These are phyloP conservation scores for Talaromyces sp. DNA, from an alignment of 2,329 filamentous ascomycete genomes.

Conservation along the genomic window DNA sequence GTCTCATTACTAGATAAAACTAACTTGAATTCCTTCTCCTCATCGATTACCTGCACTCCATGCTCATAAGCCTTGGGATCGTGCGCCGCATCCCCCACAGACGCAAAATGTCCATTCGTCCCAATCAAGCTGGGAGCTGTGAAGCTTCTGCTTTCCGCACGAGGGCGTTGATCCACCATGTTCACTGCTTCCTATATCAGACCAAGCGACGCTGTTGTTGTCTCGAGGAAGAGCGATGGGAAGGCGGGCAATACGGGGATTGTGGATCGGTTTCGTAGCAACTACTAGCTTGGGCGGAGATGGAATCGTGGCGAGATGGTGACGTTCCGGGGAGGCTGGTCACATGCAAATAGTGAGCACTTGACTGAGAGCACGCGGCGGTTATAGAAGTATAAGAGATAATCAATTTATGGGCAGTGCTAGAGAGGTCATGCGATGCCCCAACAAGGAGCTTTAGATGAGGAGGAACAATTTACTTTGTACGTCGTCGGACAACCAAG, in stretches of 20 bases:
- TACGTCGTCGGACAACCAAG: neutral
- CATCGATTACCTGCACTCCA: conserved; percentile 95
- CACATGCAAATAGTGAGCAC: conserved; percentile 17
- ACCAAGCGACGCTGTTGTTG: neutral
- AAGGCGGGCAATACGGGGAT: neutral
- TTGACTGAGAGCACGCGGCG: conserved; percentile 8
- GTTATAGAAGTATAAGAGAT: neutral
- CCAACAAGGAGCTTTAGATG: neutral
- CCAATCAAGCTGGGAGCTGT: conserved; percentile 40
- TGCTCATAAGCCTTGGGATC: conserved; percentile 64
- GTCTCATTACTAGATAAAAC: conserved; percentile 28
- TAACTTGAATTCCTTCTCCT: conserved; percentile 95
- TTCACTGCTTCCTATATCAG: neutral
- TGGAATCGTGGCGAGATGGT: conserved; percentile 17
- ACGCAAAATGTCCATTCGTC: conserved; percentile 47
- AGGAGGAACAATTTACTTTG: neutral
- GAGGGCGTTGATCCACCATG: conserved; percentile 15
- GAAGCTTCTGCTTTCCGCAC: conserved; percentile 27
- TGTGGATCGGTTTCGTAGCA: neutral
- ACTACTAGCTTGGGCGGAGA: neutral
- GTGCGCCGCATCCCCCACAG: conserved; percentile 35
- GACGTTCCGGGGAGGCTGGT: conserved; percentile 12
- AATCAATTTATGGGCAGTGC: neutral
- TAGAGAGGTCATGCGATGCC: conserved; percentile 1
- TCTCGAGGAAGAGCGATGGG: neutral